These are phyloP conservation scores for Cercospora zeina DNA, from an alignment of 2,329 filamentous ascomycete genomes.

Conservation along the genomic window DNA sequence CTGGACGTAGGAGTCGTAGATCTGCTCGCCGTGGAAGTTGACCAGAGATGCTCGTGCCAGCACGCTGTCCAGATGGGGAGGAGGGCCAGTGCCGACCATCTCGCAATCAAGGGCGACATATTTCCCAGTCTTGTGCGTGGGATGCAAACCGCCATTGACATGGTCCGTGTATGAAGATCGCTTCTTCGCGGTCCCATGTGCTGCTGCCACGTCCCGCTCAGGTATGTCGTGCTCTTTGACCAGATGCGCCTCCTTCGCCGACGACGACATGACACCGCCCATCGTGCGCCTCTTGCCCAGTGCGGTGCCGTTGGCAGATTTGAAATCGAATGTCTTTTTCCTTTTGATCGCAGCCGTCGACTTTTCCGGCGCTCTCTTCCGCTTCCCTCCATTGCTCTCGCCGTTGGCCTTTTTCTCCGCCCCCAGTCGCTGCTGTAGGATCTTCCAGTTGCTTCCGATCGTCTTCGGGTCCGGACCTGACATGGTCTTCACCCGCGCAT, in stretches of 20 bases:
- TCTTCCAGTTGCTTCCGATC: slow-evolving; percentile 70
- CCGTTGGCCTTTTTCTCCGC: slow-evolving; percentile 42
- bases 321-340: slow-evolving; percentile 24
- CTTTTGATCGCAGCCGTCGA: slow-evolving; percentile 28
- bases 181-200: slow-evolving; percentile 63
- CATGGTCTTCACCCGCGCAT: slow-evolving; percentile 35
- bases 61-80: slow-evolving; percentile 67
- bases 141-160: slow-evolving; percentile 47
- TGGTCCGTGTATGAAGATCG: slow-evolving; percentile 55
- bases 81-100: slow-evolving; percentile 84
- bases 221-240: slow-evolving; percentile 52
- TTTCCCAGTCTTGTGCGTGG: slow-evolving; percentile 72
- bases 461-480: slow-evolving; percentile 40
- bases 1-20: slow-evolving; percentile 91
- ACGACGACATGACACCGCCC: slow-evolving; percentile 50
- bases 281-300: slow-evolving; percentile 48
- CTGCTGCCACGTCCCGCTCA: slow-evolving; percentile 61
- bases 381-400: slow-evolving; percentile 39
- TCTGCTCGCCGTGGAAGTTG: slow-evolving; percentile 87
- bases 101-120: slow-evolving; percentile 95
- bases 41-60: slow-evolving; percentile 87
- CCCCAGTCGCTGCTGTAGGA: slow-evolving; percentile 62
- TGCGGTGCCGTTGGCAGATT: slow-evolving; percentile 14
- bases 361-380: slow-evolving; percentile 34
- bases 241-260: slow-evolving; percentile 39